Percentiles rank a stretch among this genome's conserved stretches.
These are phyloP conservation scores for Prunus armeniaca DNA, from an alignment of 306 rosid genomes.

Conservation along the genomic window DNA sequence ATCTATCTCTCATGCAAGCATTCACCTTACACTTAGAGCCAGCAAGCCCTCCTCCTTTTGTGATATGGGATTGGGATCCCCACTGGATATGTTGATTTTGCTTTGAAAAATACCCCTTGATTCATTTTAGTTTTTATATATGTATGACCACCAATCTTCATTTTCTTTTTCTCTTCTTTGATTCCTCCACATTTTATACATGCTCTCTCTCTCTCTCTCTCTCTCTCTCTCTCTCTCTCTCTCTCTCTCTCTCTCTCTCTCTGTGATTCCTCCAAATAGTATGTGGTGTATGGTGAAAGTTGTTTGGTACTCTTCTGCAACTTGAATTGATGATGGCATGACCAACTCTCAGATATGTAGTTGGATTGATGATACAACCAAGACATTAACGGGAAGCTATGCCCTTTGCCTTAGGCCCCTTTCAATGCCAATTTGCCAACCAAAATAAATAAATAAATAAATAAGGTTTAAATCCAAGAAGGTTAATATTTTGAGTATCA, in stretches of 20 bases:
- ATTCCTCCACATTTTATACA: conserved; percentile 33
- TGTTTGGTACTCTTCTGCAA: conserved; percentile 27
- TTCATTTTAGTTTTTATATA: conserved; percentile 18
- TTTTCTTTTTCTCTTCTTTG: conserved; percentile 10
- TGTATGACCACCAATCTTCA: conserved; percentile 19
- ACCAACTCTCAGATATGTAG: conserved; percentile 28
- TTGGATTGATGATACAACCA: conserved; percentile 6
- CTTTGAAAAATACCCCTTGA: conserved; percentile 13
- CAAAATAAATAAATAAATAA: too few relatives aligned
- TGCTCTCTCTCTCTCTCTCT: conserved; percentile 6
- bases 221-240: not conserved
- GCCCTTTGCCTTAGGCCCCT: too few relatives aligned
- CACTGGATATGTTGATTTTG: conserved; percentile 45
- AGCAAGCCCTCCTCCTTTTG: not conserved
- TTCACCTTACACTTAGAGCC: conserved; percentile 1
- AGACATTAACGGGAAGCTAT: too few relatives aligned
- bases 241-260: not conserved
- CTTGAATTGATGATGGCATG: conserved; percentile 31
- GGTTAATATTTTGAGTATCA: too few relatives aligned
- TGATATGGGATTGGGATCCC: conserved; percentile 34
- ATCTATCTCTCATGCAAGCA: conserved; percentile 23
- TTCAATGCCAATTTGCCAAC: too few relatives aligned
- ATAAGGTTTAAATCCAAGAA: too few relatives aligned
- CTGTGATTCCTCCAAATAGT: not conserved
- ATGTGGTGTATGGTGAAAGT: conserved; percentile 32